A percentile compares a stretch with the other conserved stretches of the same genome.
phyloP scores from a whole-genome alignment of 495 filamentous ascomycete species.

The Aspergillus saccharolyticus region DNA sequence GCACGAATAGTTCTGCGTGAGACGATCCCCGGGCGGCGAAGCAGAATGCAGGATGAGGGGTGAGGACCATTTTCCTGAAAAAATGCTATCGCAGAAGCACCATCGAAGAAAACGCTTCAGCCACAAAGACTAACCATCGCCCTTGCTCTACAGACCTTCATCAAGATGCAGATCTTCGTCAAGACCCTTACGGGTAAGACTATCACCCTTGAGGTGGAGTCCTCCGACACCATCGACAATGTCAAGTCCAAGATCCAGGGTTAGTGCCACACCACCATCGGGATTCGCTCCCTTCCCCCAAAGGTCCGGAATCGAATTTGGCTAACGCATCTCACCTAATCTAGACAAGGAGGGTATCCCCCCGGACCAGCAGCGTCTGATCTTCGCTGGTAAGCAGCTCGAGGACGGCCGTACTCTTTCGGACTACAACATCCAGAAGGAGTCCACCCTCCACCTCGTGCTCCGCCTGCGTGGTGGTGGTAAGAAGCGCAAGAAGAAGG shows the following conservation, averaged over 20 bases:
- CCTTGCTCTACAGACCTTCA: constrained; percentile 40
- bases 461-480: constrained; percentile 92
- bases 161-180: constrained; percentile 98
- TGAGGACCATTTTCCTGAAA: neutral
- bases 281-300: neutral
- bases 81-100: neutral
- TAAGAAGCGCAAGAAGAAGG: constrained; percentile 99
- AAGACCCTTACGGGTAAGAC: constrained; percentile 99
- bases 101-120: neutral
- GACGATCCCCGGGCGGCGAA: neutral
- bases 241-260: constrained; percentile 93
- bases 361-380: constrained; percentile 99
- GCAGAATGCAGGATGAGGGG: neutral
- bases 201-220: constrained; percentile 99
- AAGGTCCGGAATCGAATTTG: neutral
- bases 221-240: constrained; percentile 99
- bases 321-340: constrained; percentile 14
- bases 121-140: constrained; percentile 5
- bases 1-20: neutral
- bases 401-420: constrained; percentile 98
- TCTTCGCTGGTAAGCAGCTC: constrained; percentile 99
- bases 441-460: constrained; percentile 97
- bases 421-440: constrained; percentile 99
- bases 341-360: constrained; percentile 99
- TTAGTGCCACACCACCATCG: constrained; percentile 23